Evolutionary conservation across 495 filamentous ascomycete species (phyloP).

Genomic region (Penicillium silybi): DNA sequence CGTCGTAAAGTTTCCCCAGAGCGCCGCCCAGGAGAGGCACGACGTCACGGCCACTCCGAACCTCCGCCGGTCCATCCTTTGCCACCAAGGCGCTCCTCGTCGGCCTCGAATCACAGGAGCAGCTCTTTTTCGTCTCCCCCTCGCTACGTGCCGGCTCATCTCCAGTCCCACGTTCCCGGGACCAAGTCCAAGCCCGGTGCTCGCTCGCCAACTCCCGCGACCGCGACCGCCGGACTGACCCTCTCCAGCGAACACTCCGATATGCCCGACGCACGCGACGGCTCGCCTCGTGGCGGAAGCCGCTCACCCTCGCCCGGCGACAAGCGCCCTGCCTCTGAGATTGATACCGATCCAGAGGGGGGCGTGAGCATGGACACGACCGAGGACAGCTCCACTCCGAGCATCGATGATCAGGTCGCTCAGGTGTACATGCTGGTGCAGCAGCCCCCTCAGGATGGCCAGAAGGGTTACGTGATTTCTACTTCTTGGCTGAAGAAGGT

Average conservation of each 20-base stretch:
- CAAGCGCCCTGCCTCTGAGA: conserved; percentile 52
- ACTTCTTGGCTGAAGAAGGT: conserved; percentile 74
- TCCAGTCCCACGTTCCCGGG: conserved; percentile 57
- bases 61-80: conserved; percentile 20
- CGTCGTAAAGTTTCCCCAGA: conserved; percentile 73
- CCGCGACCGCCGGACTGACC: conserved; percentile 68
- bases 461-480: conserved; percentile 76
- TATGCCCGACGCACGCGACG: conserved; percentile 38
- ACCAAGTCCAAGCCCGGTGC: conserved; percentile 33
- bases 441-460: conserved; percentile 57
- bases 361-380: conserved; percentile 15
- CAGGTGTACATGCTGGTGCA: conserved; percentile 57
- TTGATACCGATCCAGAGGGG: conserved; percentile 31
- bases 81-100: conserved; percentile 25
- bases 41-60: conserved; percentile 40
- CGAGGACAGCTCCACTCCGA: conserved; percentile 33
- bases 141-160: conserved; percentile 56
- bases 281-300: conserved; percentile 22
- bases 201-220: conserved; percentile 49
- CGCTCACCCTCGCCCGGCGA: conserved; percentile 49
- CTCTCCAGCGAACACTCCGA: conserved; percentile 61
- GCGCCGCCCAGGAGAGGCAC: conserved; percentile 40
- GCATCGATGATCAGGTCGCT: conserved; percentile 75
- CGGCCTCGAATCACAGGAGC: conserved; percentile 31
- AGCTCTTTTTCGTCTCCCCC: conserved; percentile 38